Conservation (phyloP, 140 eudicot genomes). For the Ambrosia hybrid region DNA sequence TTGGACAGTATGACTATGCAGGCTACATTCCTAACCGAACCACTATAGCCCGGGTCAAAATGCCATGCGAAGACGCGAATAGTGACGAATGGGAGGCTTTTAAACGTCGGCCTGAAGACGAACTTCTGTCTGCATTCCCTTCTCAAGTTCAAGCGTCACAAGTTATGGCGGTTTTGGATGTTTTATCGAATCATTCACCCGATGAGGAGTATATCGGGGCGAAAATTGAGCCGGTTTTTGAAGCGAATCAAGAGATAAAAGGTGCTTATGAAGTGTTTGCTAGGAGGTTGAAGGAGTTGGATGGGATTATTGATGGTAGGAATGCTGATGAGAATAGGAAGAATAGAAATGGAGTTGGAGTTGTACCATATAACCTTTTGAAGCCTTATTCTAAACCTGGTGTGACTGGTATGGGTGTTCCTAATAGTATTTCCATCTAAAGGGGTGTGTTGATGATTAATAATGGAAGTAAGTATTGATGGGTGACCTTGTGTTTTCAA, state of each 20-base stretch:
- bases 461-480: not conserved
- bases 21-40: constrained; percentile 47
- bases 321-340: constrained; percentile 36
- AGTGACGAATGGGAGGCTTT: constrained; percentile 38
- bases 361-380: constrained; percentile 48
- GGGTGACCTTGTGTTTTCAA: not conserved
- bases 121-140: constrained; percentile 41
- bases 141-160: constrained; percentile 45
- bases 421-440: constrained; percentile 59
- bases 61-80: constrained; percentile 41
- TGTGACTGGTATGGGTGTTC: constrained; percentile 59
- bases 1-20: constrained; percentile 48
- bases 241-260: constrained; percentile 33
- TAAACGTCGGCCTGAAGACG: constrained; percentile 34
- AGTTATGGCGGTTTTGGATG: constrained; percentile 50
- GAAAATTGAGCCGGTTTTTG: constrained; percentile 33
- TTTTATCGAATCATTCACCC: constrained; percentile 46
- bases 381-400: constrained; percentile 55
- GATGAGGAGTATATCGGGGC: constrained; percentile 51
- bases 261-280: constrained; percentile 37
- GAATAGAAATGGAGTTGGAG: constrained; percentile 57
- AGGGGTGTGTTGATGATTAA: not conserved
- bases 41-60: constrained; percentile 36
- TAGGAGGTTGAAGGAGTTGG: constrained; percentile 40
- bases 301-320: constrained; percentile 41